Base-by-base conservation (phyloP, 2,329 filamentous ascomycete genomes). In the Colletotrichum gloeosporioides region DNA sequence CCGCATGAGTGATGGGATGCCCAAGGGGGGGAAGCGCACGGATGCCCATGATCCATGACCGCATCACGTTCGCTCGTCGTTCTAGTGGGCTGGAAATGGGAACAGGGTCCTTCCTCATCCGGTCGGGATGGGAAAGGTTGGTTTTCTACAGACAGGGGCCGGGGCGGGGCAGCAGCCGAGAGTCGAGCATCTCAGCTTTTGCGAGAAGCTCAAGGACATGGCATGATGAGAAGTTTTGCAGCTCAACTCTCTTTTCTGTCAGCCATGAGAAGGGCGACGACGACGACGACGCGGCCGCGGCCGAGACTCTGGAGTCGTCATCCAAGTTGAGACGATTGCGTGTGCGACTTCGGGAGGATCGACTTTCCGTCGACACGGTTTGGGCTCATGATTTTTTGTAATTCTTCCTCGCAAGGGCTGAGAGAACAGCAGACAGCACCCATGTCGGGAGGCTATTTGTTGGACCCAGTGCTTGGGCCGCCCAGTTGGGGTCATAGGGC, bases 21-120 rank as follows among this genome's bases (percentile, higher is more conserved):
- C 32, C 27, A 44, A 44, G 69, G 66, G 65, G 49, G 18, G 13
- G 55, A 18, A n/a, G 39, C 31, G 73, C 73, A 76, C 69, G 73
- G 73, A 73, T 76, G 69, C 70, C 57, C 44, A 64, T 63, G 44
- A 69, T 62, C 69, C 73, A 76, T 76, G 63, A 69, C 64, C 73
- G 64, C 73, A 73, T 32, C 73, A 73, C 63, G 73, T 73, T 76
- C 70, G 44, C 64, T 62, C 9, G 63, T 27, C 63, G 34, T 73
- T 75, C 55, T 66, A 75, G 34, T 68, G 29, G 63, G n/a, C 18
- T 34, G 62, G 25, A 63, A 31, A 76, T 73, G 70, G 44, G 57
- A 76, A 76, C 64, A 76, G 73, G 73, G 73, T 76, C 73, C 73
- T 76, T 76, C 70, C 69, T 61, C 57, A 73, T 73, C 64, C 70